A percentile compares a stretch with the other conserved stretches of the same genome.
Conservation (phyloP, 2,329 filamentous ascomycete genomes). For the Pezicula neosporulosa region DNA sequence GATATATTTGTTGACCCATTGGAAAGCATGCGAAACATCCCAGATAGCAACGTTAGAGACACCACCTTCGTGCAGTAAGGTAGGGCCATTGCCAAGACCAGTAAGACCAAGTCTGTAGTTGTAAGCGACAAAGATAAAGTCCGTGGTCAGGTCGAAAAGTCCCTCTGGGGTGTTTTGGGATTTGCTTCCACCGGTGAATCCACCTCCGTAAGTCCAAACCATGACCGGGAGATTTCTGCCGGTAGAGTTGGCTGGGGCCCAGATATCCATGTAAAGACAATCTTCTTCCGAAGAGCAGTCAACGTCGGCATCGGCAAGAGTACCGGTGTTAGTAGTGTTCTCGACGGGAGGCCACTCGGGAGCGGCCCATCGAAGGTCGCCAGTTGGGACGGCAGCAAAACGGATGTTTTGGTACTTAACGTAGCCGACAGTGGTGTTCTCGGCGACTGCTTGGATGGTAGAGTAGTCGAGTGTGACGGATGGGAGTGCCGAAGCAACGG, state of each 20-base stretch:
- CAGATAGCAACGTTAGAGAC: slow-evolving; percentile 23
- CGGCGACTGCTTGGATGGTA: background rate
- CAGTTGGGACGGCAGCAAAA: slow-evolving; percentile 30
- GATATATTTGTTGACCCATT: slow-evolving; percentile 46
- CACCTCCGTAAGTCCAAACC: slow-evolving; percentile 29
- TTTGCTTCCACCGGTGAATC: slow-evolving; percentile 27
- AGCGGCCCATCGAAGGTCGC: slow-evolving; percentile 29
- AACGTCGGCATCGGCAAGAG: slow-evolving; percentile 27
- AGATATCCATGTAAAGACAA: slow-evolving; percentile 23
- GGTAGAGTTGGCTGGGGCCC: slow-evolving; percentile 22
- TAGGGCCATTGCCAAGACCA: slow-evolving; percentile 25
- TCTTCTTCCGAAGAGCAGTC: slow-evolving; percentile 29
- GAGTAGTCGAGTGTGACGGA: background rate
- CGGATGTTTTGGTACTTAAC: slow-evolving; percentile 35
- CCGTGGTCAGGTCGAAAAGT: slow-evolving; percentile 27
- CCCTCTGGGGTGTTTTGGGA: slow-evolving; percentile 31
- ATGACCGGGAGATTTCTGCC: slow-evolving; percentile 26
- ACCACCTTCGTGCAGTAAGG: slow-evolving; percentile 26
- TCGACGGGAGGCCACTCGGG: slow-evolving; percentile 32
- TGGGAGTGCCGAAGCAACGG: background rate
- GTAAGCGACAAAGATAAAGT: slow-evolving; percentile 28
- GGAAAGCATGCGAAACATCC: slow-evolving; percentile 40
- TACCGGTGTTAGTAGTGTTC: slow-evolving; percentile 29
- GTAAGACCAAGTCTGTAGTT: slow-evolving; percentile 31
- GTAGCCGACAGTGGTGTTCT: slow-evolving; percentile 22